phyloP scores from a whole-genome alignment of 208 protist species.

The Wallacemonas sp. region DNA sequence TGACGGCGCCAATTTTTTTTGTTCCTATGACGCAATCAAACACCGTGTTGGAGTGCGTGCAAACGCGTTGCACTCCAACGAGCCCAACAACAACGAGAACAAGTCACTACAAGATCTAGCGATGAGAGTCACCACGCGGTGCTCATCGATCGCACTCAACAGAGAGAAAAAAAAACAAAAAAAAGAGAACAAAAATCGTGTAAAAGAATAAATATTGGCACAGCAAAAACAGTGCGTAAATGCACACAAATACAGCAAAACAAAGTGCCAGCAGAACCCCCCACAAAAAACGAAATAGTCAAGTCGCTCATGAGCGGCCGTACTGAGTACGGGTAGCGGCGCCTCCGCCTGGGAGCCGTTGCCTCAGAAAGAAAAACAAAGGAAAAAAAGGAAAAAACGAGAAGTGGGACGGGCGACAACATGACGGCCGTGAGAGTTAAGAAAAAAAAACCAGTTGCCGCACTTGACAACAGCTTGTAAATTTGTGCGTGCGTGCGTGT shows the following conservation, averaged over 20 bases:
- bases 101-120: too few relatives aligned
- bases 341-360: too few relatives aligned
- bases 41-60: too few relatives aligned
- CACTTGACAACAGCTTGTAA: too few relatives aligned
- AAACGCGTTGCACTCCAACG: too few relatives aligned
- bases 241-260: not conserved
- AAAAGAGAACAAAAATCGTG: constrained; percentile 8
- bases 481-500: too few relatives aligned
- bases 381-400: not conserved
- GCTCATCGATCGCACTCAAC: not conserved
- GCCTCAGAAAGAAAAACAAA: not conserved
- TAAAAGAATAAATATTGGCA: constrained; percentile 1
- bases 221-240: constrained; percentile 9
- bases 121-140: too few relatives aligned
- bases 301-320: not conserved
- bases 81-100: too few relatives aligned
- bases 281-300: not conserved
- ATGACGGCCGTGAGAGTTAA: not conserved
- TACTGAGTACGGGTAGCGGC: too few relatives aligned
- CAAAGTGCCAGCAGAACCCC: not conserved
- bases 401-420: not conserved
- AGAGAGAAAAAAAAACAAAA: constrained; percentile 9
- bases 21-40: too few relatives aligned
- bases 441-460: not conserved
- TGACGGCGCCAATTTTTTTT: too few relatives aligned